Evolutionary conservation across 257 asterid species (phyloP).

Genomic region (Solanum virginianum): DNA sequence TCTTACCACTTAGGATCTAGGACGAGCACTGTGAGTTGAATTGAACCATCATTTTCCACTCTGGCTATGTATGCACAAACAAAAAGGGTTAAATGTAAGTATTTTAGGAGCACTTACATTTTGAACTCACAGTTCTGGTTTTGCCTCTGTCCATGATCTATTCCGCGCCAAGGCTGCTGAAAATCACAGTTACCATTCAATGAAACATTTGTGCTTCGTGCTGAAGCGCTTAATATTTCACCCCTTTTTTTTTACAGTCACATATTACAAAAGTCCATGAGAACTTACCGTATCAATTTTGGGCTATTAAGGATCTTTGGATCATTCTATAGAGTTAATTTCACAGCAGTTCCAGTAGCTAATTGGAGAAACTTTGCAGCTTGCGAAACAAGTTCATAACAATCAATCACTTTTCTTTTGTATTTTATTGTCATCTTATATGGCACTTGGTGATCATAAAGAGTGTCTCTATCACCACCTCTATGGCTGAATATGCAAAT

Average conservation of each 20-base stretch:
- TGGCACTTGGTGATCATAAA: not conserved
- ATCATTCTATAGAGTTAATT: not conserved
- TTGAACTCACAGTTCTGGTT: not conserved
- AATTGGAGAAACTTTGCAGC: not conserved
- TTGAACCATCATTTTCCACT: not conserved
- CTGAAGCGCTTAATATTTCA: not conserved
- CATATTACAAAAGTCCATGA: not conserved
- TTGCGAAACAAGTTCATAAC: not conserved
- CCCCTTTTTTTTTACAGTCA: too few species aligned
- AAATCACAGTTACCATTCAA: not conserved
- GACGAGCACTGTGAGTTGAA: not conserved
- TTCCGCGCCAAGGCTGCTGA: not conserved
- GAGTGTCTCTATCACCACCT: not conserved
- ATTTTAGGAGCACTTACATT: not conserved
- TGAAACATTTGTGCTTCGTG: not conserved
- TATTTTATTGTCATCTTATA: not conserved
- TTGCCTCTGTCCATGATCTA: not conserved
- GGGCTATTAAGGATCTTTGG: not conserved
- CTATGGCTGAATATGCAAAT: not conserved
- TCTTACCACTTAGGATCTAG: not conserved
- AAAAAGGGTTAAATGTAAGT: not conserved
- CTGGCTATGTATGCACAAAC: not conserved
- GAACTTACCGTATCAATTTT: not conserved
- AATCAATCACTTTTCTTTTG: not conserved
- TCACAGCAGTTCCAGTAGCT: not conserved